These are phyloP conservation scores for Prunus mongolica DNA, from an alignment of 306 rosid genomes.

Conservation along the genomic window DNA sequence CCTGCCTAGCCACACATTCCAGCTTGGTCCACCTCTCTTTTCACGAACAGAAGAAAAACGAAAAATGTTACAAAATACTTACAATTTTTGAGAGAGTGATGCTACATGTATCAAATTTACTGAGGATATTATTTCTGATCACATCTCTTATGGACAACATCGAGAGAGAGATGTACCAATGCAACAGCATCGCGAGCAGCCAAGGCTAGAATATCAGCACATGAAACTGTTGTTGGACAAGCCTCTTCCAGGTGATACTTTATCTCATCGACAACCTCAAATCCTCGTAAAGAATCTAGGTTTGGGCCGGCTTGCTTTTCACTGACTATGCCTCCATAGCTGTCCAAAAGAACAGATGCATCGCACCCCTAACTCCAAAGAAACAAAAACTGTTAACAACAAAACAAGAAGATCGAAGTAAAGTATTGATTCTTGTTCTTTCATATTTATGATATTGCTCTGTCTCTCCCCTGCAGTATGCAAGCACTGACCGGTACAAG, in stretches of 20 bases:
- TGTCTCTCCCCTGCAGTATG: neutral
- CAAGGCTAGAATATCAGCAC: slow-evolving; percentile 82
- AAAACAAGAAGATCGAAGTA: neutral
- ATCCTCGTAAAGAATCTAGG: slow-evolving; percentile 64
- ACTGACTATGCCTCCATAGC: slow-evolving; percentile 52
- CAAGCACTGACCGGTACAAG: too few species aligned
- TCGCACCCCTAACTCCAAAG: slow-evolving; percentile 69
- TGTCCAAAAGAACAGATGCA: slow-evolving; percentile 82
- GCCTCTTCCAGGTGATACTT: slow-evolving; percentile 63
- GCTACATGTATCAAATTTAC: neutral
- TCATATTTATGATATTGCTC: neutral
- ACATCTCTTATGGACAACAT: neutral
- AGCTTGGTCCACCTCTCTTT: slow-evolving; percentile 85
- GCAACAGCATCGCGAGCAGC: slow-evolving; percentile 85
- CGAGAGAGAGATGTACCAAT: slow-evolving; percentile 27
- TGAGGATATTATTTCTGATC: neutral
- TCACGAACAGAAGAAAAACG: neutral
- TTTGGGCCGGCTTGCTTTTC: slow-evolving; percentile 83
- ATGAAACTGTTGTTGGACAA: slow-evolving; percentile 73
- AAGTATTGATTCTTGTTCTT: neutral
- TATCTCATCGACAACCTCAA: slow-evolving; percentile 65
- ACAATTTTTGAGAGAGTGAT: neutral
- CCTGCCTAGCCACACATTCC: slow-evolving; percentile 72
- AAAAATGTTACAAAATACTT: too few species aligned
- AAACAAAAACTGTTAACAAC: neutral